Conservation (phyloP, 2,329 filamentous ascomycete genomes). For the Dactylellina parvicollis region DNA sequence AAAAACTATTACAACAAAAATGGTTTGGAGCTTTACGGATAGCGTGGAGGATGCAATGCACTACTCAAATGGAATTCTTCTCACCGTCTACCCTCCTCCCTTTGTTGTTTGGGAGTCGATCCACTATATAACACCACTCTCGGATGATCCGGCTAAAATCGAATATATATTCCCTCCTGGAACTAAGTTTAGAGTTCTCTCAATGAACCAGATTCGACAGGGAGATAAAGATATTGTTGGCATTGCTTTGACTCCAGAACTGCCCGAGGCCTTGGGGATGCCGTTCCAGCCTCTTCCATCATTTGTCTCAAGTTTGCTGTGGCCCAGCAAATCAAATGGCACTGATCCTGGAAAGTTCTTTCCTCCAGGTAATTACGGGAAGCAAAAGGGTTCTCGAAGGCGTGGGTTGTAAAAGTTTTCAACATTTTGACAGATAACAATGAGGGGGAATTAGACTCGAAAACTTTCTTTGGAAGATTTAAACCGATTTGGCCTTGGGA, state of each 20-base stretch:
- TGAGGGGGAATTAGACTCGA: no score
- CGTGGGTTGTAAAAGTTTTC: no score
- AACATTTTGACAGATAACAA: no score
- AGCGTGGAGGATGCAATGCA: conserved; percentile 7
- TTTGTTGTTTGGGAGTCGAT: conserved; percentile 9
- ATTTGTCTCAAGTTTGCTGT: neutral
- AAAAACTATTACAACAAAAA: conserved; percentile 22
- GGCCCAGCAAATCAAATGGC: neutral
- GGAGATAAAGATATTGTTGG: conserved; percentile 4
- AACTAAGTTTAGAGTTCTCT: conserved; percentile 12
- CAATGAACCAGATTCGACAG: neutral
- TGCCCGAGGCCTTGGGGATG: neutral
- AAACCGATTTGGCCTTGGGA: no score
- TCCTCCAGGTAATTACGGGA: no score
- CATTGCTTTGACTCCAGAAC: conserved; percentile 3
- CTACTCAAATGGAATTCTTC: conserved; percentile 29
- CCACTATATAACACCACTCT: conserved; percentile 7
- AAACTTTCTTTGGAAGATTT: no score
- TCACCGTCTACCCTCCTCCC: neutral
- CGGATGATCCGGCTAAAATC: conserved; percentile 14
- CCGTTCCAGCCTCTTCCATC: neutral
- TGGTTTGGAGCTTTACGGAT: conserved; percentile 36
- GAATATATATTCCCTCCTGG: conserved; percentile 22
- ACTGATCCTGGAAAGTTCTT: no score
- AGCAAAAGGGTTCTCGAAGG: no score